phyloP scores from a whole-genome alignment of 768 basidiomycete genomes.

The Pluteus cervinus region DNA sequence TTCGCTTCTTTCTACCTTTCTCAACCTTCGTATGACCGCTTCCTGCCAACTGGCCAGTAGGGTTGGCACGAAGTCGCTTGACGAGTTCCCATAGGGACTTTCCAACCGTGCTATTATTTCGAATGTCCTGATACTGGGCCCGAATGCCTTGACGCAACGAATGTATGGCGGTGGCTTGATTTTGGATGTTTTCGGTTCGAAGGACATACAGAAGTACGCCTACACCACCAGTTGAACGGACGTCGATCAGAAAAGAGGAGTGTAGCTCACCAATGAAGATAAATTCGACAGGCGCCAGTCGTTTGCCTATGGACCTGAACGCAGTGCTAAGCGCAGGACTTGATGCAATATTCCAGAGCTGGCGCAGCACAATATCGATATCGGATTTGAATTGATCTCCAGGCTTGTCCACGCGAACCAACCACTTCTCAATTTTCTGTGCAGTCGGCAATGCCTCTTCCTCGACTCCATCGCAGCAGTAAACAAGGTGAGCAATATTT shows the following conservation, averaged over 20 bases:
- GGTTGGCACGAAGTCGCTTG: conserved; percentile 28
- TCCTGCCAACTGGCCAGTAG: conserved; percentile 21
- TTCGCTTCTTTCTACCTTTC: conserved; percentile 26
- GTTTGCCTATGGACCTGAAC: conserved; percentile 48
- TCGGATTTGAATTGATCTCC: conserved; percentile 40
- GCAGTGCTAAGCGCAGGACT: conserved; percentile 33
- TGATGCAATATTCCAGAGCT: conserved; percentile 49
- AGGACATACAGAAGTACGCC: conserved; percentile 64
- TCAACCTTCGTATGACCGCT: conserved; percentile 2
- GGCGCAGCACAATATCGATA: conserved; percentile 47
- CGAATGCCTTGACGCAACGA: conserved; percentile 54
- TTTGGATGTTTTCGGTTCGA: conserved; percentile 32
- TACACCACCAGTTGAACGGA: conserved; percentile 18
- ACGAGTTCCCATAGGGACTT: conserved; percentile 56
- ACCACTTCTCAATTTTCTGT: conserved; percentile 51
- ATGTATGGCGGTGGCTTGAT: conserved; percentile 50
- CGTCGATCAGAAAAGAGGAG: not conserved
- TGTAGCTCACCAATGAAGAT: conserved; percentile 65
- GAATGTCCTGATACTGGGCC: conserved; percentile 53
- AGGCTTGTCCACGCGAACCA: conserved; percentile 36
- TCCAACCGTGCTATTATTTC: conserved; percentile 51
- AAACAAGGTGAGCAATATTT: conserved; percentile 63
- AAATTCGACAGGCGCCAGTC: conserved; percentile 72
- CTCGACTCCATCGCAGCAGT: conserved; percentile 54
- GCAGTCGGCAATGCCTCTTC: conserved; percentile 45